phyloP scores from a whole-genome alignment of 176 grass and related monocot species.

The Aegilops speltoides region DNA sequence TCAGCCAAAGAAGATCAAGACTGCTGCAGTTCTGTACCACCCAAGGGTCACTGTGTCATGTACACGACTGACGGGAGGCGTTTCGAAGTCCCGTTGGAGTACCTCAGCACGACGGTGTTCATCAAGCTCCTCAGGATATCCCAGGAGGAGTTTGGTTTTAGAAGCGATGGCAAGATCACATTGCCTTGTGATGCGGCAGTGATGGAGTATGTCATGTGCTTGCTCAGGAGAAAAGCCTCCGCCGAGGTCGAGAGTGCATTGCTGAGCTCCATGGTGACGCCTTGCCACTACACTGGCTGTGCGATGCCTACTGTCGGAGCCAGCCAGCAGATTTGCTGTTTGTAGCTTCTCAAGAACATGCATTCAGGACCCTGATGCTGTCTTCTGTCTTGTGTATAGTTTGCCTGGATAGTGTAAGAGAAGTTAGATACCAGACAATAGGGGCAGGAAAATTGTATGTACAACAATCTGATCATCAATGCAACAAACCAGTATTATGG shows the following conservation, averaged over 20 bases:
- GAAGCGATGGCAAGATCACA: conserved; percentile 22
- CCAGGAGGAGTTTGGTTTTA: conserved; percentile 59
- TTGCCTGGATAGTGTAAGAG: not conserved
- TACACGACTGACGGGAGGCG: conserved; percentile 38
- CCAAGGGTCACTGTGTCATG: conserved; percentile 39
- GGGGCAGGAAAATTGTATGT: not conserved
- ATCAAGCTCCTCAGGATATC: conserved; percentile 47
- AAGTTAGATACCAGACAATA: not conserved
- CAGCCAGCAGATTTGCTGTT: conserved; percentile 6
- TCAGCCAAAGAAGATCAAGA: not conserved
- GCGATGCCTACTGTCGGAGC: not conserved
- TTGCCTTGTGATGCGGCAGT: conserved; percentile 46
- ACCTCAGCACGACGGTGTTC: conserved; percentile 38
- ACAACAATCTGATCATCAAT: not conserved
- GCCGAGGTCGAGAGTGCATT: conserved; percentile 47
- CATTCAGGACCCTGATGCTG: not conserved
- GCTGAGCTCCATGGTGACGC: conserved; percentile 30
- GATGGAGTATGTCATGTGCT: conserved; percentile 57
- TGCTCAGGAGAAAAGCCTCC: conserved; percentile 42
- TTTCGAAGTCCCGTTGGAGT: conserved; percentile 55
- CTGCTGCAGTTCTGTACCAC: not conserved
- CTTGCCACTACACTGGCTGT: conserved; percentile 10
- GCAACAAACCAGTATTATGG: not conserved
- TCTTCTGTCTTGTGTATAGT: not conserved
- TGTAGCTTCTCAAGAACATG: conserved; percentile 25